A percentile compares a stretch with the other conserved stretches of the same genome.
Conservation (phyloP, 495 filamentous ascomycete genomes). For the Neurospora africana region DNA sequence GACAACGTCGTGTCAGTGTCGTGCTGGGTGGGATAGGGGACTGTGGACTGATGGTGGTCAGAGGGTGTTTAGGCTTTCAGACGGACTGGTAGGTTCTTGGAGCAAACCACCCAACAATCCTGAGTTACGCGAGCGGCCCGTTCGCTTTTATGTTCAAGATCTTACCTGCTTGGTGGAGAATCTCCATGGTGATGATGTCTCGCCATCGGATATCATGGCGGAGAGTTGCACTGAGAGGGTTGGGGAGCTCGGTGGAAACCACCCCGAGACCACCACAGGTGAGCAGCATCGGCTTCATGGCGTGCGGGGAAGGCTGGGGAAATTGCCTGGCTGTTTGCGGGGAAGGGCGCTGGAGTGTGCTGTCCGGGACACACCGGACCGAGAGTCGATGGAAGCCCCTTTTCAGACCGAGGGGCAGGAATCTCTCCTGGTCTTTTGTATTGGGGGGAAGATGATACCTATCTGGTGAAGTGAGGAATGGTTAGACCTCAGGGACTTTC, state of each 20-base stretch:
- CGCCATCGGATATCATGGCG: not conserved
- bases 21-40: not conserved
- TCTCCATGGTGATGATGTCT: not conserved
- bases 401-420: not conserved
- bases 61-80: not conserved
- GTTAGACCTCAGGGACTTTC: not conserved
- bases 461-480: not conserved
- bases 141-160: not conserved
- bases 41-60: not conserved
- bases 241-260: not conserved
- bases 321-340: not conserved
- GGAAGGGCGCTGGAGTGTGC: not conserved
- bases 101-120: not conserved
- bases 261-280: not conserved
- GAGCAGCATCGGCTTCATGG: not conserved
- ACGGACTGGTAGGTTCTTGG: not conserved
- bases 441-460: not conserved
- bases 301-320: not conserved
- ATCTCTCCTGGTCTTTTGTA: not conserved
- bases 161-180: not conserved
- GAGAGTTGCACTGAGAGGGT: not conserved
- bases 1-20: not conserved
- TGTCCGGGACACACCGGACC: not conserved
- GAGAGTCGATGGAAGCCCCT: not conserved
- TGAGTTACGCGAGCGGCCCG: not conserved